These are phyloP conservation scores for Conoideocrella luteorostrata DNA, from an alignment of 2,329 filamentous ascomycete species.

Conservation along the genomic window DNA sequence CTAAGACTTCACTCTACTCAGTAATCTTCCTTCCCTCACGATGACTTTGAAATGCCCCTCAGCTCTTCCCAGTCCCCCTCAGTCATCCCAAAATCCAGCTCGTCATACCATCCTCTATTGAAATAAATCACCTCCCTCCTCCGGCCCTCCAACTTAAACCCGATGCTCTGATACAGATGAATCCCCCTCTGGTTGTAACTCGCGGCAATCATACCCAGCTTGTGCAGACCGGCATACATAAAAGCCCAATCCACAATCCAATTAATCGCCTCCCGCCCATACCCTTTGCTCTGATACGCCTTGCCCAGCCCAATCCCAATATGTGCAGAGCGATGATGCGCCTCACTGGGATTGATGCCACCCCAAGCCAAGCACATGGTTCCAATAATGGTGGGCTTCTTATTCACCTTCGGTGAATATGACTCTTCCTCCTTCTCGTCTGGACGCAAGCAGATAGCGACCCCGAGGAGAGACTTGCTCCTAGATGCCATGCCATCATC, in stretches of 20 bases:
- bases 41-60: constrained; percentile 9
- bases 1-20: too few species aligned
- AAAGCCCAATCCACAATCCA: constrained; percentile 44
- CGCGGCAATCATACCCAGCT: constrained; percentile 33
- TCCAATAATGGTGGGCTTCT: constrained; percentile 13
- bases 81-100: constrained; percentile 29
- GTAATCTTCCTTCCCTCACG: too few species aligned
- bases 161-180: constrained; percentile 36
- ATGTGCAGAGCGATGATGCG: constrained; percentile 14
- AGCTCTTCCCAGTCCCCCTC: constrained; percentile 28
- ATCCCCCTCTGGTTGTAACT: constrained; percentile 36
- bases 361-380: constrained; percentile 15
- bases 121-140: constrained; percentile 22
- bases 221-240: constrained; percentile 34
- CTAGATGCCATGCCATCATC: constrained; percentile 8
- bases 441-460: constrained; percentile 15
- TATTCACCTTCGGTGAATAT: background rate
- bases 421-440: background rate
- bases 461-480: constrained; percentile 14
- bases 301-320: constrained; percentile 31
- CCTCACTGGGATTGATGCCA: constrained; percentile 7
- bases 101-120: constrained; percentile 34
- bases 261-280: constrained; percentile 38
- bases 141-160: constrained; percentile 37
- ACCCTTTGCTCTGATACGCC: constrained; percentile 31